phyloP scores from a whole-genome alignment of 2,329 filamentous ascomycete genomes.

The Curvularia spicifera region DNA sequence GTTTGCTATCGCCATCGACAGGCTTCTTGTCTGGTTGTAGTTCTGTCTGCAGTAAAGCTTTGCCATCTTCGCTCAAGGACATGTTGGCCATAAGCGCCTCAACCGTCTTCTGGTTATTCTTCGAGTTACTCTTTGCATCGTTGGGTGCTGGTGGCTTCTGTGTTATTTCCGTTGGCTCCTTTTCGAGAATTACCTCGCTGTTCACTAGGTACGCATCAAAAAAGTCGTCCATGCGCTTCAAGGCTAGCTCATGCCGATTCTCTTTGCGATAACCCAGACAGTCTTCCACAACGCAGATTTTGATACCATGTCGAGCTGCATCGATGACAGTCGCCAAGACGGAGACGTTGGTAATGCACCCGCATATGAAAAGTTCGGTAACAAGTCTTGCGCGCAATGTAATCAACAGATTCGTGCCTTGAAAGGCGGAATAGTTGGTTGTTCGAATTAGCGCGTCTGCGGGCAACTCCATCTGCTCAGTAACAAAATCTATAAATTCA shows the following conservation, averaged over 20 bases:
- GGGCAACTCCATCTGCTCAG: constrained; percentile 56
- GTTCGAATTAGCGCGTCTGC: constrained; percentile 68
- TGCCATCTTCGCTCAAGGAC: constrained; percentile 24
- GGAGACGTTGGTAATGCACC: constrained; percentile 83
- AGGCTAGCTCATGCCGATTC: constrained; percentile 71
- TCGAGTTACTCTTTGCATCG: constrained; percentile 16
- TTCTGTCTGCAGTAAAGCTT: constrained; percentile 9
- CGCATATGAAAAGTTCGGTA: constrained; percentile 88
- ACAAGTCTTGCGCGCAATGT: constrained; percentile 84
- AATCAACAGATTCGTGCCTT: constrained; percentile 73
- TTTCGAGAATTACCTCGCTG: constrained; percentile 64
- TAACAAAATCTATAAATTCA: constrained; percentile 59
- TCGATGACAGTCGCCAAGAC: constrained; percentile 92
- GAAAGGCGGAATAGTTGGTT: constrained; percentile 87
- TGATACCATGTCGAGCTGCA: constrained; percentile 83
- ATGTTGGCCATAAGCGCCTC: constrained; percentile 34
- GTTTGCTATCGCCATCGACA: constrained; percentile 1
- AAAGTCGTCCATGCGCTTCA: constrained; percentile 73
- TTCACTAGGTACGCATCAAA: constrained; percentile 73
- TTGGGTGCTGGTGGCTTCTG: constrained; percentile 17
- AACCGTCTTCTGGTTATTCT: constrained; percentile 27
- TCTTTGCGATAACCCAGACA: constrained; percentile 82
- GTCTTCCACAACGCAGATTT: constrained; percentile 86
- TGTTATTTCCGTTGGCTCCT: constrained; percentile 19
- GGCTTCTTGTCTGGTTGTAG: constrained; percentile 11